phyloP scores from a whole-genome alignment of 805 yeast genomes.

The Pichia deserticola region DNA sequence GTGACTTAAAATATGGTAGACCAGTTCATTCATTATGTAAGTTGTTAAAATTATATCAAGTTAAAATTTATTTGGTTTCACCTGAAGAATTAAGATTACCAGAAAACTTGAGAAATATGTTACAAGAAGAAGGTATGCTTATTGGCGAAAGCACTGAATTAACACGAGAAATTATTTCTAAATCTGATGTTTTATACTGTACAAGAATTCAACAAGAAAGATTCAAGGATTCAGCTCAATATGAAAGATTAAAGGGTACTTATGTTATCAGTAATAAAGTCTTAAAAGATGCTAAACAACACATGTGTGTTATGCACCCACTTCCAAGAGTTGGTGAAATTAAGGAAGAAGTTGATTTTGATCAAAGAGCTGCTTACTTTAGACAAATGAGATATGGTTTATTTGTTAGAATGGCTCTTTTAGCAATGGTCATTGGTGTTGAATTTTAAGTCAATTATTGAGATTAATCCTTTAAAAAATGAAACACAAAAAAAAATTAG shows the following conservation, averaged over 20 bases:
- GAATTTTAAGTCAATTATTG: slow-evolving; percentile 43
- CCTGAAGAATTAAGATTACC: slow-evolving; percentile 89
- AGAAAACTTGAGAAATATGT: slow-evolving; percentile 56
- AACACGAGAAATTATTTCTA: slow-evolving; percentile 78
- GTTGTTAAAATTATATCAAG: slow-evolving; percentile 85
- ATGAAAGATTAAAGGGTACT: slow-evolving; percentile 81
- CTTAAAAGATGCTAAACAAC: slow-evolving; percentile 87
- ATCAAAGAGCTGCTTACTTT: slow-evolving; percentile 98
- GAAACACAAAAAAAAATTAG: too few relatives aligned
- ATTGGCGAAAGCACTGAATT: slow-evolving; percentile 67
- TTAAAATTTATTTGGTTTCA: slow-evolving; percentile 82
- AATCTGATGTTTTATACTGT: slow-evolving; percentile 93
- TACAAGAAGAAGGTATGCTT: slow-evolving; percentile 60
- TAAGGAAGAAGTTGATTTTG: slow-evolving; percentile 97
- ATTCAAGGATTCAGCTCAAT: slow-evolving; percentile 67
- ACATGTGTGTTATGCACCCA: slow-evolving; percentile 99
- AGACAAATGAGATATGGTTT: slow-evolving; percentile 99
- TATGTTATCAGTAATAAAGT: slow-evolving; percentile 91
- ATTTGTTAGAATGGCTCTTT: slow-evolving; percentile 96
- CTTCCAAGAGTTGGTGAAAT: slow-evolving; percentile 95
- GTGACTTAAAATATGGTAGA: slow-evolving; percentile 96
- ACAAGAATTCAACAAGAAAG: slow-evolving; percentile 98
- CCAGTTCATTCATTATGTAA: slow-evolving; percentile 96
- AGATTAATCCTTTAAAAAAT: too few relatives aligned
- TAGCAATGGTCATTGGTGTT: slow-evolving; percentile 96